Evolutionary conservation across 352 stramenopile genomes (phyloP), one percentile per base, ranked within the genome.

Genomic region (Globisporangium canariense): DNA sequence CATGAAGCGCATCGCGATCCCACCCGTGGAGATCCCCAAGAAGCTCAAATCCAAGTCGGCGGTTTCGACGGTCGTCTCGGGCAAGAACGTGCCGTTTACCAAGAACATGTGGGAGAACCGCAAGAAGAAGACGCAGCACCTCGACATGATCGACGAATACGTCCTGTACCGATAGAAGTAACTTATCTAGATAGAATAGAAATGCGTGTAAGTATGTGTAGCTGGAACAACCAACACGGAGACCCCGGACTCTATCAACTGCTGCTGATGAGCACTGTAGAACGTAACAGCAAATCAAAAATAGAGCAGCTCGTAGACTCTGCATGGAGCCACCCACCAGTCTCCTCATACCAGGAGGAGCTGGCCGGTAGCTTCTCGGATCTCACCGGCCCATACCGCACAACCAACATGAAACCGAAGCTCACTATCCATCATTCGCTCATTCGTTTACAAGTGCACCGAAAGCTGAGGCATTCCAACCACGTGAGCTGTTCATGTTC

Each of bases 31-130:
- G 32, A 81, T 88, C 61, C 81, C 81, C 10, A 76, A 76, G 67
- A 69, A 65, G 36, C 72, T 90, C 36, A 79, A 79, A 62, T 72
- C 72, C 58, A 70, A 74, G 51, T 60, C 60, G 41, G 74, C 77
- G 38, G 68, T 71, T 34, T 70, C 73, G 32, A 76, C 79, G 16
- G 58, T 83, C 28, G 81, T 90, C 34, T 73, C 66, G 32, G 81
- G 81, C 53, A 78, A 83, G 62, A 83, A 79, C 46, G 77, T 90
- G 65, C 78, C 81, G 16, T 85, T 83, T 68, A 86, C 78, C 28
- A 75, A 77, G 34, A 62, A 79, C 63, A 90, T 89, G 80, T 89
- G 78, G 78, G 74, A 88, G 67, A 88, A 83, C 49, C 68, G 76
- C 54, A 89, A 89, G 73, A 78, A 67, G 59, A 69, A 73, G 58